Percentiles rank a stretch among this genome's conserved stretches.
These are phyloP conservation scores for Incumbomyces lentus DNA, from an alignment of 2,329 filamentous ascomycete species.

Conservation along the genomic window DNA sequence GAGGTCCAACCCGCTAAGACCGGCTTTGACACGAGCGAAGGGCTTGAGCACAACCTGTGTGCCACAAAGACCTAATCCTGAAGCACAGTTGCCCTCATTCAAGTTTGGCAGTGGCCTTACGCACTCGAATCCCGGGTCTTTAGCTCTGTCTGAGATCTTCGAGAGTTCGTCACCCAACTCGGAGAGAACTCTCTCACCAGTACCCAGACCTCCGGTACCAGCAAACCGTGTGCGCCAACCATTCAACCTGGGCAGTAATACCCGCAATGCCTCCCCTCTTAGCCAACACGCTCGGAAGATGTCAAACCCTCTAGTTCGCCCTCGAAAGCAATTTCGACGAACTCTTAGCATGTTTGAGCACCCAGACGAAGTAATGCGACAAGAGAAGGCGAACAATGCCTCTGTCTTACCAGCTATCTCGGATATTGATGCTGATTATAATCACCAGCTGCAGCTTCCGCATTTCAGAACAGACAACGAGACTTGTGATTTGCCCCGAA, in stretches of 20 bases:
- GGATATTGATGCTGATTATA: constrained; percentile 62
- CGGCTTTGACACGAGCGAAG: constrained; percentile 65
- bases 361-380: constrained; percentile 75
- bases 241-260: constrained; percentile 41
- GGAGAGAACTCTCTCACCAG: constrained; percentile 11
- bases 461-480: constrained; percentile 74
- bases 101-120: constrained; percentile 54
- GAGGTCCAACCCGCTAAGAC: constrained; percentile 60
- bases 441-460: constrained; percentile 54
- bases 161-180: constrained; percentile 61
- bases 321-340: constrained; percentile 78
- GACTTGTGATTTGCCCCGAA: constrained; percentile 77
- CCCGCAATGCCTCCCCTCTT: constrained; percentile 66
- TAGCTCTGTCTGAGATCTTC: constrained; percentile 72
- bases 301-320: constrained; percentile 61
- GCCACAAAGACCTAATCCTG: constrained; percentile 49
- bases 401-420: constrained; percentile 62
- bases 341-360: constrained; percentile 98
- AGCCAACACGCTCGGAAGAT: constrained; percentile 60
- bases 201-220: constrained; percentile 25
- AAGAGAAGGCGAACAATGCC: constrained; percentile 52
- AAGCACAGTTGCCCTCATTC: constrained; percentile 62
- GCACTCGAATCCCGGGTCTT: constrained; percentile 35
- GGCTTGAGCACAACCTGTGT: constrained; percentile 59
- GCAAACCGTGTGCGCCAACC: constrained; percentile 13